Conservation (phyloP, 2,329 filamentous ascomycete species). For the Aspergillus sp. region DNA sequence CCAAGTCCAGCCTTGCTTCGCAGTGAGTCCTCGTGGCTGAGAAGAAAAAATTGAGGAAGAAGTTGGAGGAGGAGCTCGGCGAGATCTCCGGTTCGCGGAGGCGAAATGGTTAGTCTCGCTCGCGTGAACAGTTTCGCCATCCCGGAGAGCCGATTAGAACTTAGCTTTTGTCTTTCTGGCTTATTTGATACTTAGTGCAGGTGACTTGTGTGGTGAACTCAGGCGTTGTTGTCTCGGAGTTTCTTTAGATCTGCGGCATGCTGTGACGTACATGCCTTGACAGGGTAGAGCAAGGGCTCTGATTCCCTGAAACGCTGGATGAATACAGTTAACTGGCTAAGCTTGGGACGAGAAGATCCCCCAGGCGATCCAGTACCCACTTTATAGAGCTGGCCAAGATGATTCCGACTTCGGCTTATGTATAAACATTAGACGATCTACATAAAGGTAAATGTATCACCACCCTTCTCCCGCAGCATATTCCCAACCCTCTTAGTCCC, state of each 20-base stretch:
- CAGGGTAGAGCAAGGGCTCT: background rate
- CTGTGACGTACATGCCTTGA: background rate
- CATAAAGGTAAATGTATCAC: slow-evolving; percentile 94
- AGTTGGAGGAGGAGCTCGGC: slow-evolving; percentile 5
- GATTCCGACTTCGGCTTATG: background rate
- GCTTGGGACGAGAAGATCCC: background rate
- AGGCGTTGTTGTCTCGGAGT: background rate
- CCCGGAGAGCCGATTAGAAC: background rate
- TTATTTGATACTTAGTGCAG: background rate
- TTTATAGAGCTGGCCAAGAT: background rate
- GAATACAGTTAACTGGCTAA: background rate
- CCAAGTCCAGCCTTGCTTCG: background rate
- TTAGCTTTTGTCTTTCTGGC: too few species aligned
- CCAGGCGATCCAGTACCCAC: background rate
- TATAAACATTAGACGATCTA: slow-evolving; percentile 47
- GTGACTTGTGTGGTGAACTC: background rate
- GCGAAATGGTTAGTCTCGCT: background rate
- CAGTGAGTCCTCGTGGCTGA: background rate
- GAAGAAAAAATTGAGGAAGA: background rate
- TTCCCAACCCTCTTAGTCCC: slow-evolving; percentile 78
- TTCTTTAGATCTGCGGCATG: background rate
- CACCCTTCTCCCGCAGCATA: slow-evolving; percentile 79
- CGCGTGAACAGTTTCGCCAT: background rate
- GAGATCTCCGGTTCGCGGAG: slow-evolving; percentile 10
- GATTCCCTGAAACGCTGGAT: background rate